These are phyloP conservation scores for Farysia itapuensis DNA, from an alignment of 1,284 basidiomycete species.

Conservation along the genomic window DNA sequence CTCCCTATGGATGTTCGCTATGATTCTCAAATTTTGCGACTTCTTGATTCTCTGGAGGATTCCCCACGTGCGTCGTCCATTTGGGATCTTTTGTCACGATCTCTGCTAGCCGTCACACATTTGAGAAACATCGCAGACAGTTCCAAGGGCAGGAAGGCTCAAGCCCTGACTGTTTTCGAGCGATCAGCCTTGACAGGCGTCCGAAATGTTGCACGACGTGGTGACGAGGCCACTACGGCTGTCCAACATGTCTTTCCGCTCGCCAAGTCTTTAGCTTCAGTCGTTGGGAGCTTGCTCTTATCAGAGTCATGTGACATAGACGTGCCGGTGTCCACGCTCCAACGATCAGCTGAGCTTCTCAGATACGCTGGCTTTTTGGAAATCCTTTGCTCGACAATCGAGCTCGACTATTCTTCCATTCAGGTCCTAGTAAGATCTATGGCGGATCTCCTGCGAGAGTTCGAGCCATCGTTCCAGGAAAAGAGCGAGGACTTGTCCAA, in stretches of 20 bases:
- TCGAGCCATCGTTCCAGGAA: conserved; percentile 3
- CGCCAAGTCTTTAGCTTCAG: conserved; percentile 6
- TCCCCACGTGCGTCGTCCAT: not conserved
- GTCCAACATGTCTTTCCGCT: conserved; percentile 21
- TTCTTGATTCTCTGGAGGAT: conserved; percentile 4
- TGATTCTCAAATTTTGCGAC: conserved; percentile 13
- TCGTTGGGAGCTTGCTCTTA: not conserved
- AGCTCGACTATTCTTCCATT: conserved; percentile 40
- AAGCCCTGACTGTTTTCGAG: conserved; percentile 30
- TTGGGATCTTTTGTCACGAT: conserved; percentile 12
- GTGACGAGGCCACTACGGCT: conserved; percentile 20
- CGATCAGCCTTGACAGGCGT: conserved; percentile 29
- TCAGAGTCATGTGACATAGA: too few relatives aligned
- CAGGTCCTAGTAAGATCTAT: conserved; percentile 35
- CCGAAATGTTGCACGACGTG: too few relatives aligned
- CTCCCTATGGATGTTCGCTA: conserved; percentile 25
- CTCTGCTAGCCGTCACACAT: conserved; percentile 1
- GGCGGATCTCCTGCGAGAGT: conserved; percentile 15
- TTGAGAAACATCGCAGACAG: not conserved
- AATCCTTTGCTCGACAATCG: conserved; percentile 14
- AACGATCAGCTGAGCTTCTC: conserved; percentile 8
- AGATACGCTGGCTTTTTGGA: conserved; percentile 21
- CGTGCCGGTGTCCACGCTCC: not conserved
- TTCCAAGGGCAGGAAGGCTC: not conserved
- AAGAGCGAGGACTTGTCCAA: conserved; percentile 1